Base-by-base conservation (phyloP, 306 rosid genomes). In the Pterocarpus macrocarpus region DNA sequence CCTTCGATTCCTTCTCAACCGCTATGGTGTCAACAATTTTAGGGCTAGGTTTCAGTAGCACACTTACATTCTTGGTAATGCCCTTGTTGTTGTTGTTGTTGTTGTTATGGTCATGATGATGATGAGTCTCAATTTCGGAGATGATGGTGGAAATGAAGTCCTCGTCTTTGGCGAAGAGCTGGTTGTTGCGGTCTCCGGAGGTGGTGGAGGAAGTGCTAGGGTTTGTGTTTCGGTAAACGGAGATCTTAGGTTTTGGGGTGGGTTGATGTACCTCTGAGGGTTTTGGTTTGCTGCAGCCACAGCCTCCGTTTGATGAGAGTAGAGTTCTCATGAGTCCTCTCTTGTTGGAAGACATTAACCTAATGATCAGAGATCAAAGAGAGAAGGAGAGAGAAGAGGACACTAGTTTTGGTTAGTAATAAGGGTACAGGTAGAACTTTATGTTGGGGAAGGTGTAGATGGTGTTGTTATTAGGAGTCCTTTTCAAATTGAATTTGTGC, bases 1-100 rank as follows among this genome's bases (percentile, higher is more conserved):
- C 86, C 3, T 52, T 7, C 0, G 91, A 87, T 0, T 85, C 88
- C 82, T 87, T 90, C 88, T 85, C 91, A 7, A 90, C 47, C 4
- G 87, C 90, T 36, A 90, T 47, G 74, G 88, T 85, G 41, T 66
- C 57, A 1, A 32, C 2, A 14, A 87, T 78, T 63, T 89, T 89
- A 0, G 61, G 5, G 3, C 17, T 30, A 7, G 61, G 75, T 39
- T 61, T 81, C 12, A 61, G 38, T 2, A 30, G 53, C 12, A 13
- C 3, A 47, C 6, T 8, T 5, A 17, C 5, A 5, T 15, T 38
- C 14, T 53, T 36, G 1, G 74, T 4, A 2, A 70, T 16, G 33
- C 12, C n/a, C 53, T 47, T 12, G 53, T 47, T n/a, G 69, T n/a
- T 35, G 17, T 47, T 12, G 53, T 47, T n/a, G 69, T n/a, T 35